phyloP scores from a whole-genome alignment of 306 rosid species.

The Casuarina equisetifolia region DNA sequence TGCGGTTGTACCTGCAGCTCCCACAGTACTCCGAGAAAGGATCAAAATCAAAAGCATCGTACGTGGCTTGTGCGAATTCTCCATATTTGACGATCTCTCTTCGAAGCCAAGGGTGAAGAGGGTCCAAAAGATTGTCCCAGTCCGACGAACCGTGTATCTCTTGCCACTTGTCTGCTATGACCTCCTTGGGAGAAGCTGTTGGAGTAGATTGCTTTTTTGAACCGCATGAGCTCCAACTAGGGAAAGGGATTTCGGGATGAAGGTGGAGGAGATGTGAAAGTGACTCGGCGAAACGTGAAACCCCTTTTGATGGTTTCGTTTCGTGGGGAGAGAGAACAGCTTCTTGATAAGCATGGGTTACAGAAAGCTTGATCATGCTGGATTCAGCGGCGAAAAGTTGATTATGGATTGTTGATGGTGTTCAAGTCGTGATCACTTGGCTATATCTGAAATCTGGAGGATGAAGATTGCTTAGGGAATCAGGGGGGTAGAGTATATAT shows the following conservation, averaged over 20 bases:
- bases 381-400: slow-evolving; percentile 20
- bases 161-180: slow-evolving; percentile 48
- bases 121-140: slow-evolving; percentile 55
- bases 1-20: slow-evolving; percentile 52
- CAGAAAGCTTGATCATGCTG: background rate
- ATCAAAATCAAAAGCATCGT: slow-evolving; percentile 67
- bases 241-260: slow-evolving; percentile 35
- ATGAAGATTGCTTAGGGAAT: too few species aligned
- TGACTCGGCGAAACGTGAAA: slow-evolving; percentile 49
- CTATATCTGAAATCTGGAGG: too few species aligned
- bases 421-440: too few species aligned
- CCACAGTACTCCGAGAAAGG: slow-evolving; percentile 59
- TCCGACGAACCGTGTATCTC: slow-evolving; percentile 49
- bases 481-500: too few species aligned
- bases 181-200: slow-evolving; percentile 54
- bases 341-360: background rate
- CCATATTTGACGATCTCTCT: slow-evolving; percentile 70
- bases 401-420: slow-evolving; percentile 19
- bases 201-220: slow-evolving; percentile 48
- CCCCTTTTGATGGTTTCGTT: slow-evolving; percentile 29
- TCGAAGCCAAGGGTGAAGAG: slow-evolving; percentile 57
- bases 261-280: slow-evolving; percentile 52
- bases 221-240: slow-evolving; percentile 12
- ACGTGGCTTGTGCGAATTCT: slow-evolving; percentile 72
- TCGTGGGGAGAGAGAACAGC: slow-evolving; percentile 21